These are phyloP conservation scores for Crucibulum laeve DNA, from an alignment of 768 basidiomycete species.

Conservation along the genomic window DNA sequence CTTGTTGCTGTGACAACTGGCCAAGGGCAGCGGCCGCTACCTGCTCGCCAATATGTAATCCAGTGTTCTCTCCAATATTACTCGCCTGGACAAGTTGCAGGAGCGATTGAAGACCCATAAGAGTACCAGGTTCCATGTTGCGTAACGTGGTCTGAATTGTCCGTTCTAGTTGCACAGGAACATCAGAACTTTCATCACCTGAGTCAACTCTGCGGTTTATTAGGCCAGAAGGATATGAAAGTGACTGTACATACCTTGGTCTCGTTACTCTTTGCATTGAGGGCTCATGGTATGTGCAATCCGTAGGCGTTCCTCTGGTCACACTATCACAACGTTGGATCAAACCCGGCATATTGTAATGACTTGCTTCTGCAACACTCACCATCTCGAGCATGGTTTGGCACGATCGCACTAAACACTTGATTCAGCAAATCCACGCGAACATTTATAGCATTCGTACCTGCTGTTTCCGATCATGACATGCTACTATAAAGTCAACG, in stretches of 20 bases:
- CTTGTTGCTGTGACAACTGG: conserved; percentile 8
- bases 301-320: conserved; percentile 3
- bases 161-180: conserved; percentile 1
- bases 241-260: conserved; percentile 1
- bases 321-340: background rate
- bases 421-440: background rate
- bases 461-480: conserved; percentile 15
- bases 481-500: conserved; percentile 6
- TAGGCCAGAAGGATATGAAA: background rate
- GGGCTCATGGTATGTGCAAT: conserved; percentile 6
- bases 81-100: conserved; percentile 12
- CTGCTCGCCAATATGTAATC: conserved; percentile 6
- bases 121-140: conserved; percentile 2
- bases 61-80: conserved; percentile 1
- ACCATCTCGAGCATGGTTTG: conserved; percentile 13
- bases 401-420: conserved; percentile 10
- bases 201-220: background rate
- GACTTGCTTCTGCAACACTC: background rate
- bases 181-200: background rate
- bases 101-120: conserved; percentile 9
- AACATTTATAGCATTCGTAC: conserved; percentile 1
- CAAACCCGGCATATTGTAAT: background rate
- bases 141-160: background rate
- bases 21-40: conserved; percentile 5
- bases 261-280: background rate